phyloP scores from a whole-genome alignment of 192 early-diverging fungal genomes.

The Backusella tuberculispora region DNA sequence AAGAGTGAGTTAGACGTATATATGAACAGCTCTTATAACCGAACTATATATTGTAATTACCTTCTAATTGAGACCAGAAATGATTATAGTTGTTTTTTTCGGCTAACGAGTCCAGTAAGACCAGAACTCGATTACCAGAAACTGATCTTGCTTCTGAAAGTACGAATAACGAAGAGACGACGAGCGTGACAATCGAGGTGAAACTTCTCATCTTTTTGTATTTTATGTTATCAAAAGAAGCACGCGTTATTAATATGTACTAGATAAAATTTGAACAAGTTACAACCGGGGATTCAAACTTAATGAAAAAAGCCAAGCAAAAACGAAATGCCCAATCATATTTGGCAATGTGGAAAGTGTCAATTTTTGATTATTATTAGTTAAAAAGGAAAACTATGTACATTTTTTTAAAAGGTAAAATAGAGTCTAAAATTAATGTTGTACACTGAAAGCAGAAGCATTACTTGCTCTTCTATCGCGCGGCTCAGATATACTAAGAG shows the following conservation, averaged over 20 bases:
- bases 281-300: conserved; percentile 9
- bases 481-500: conserved; percentile 4
- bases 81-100: conserved; percentile 51
- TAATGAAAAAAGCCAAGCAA: conserved; percentile 11
- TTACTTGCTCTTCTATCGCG: conserved; percentile 17
- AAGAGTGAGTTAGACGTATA: background rate
- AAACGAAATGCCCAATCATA: conserved; percentile 8
- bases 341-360: conserved; percentile 11
- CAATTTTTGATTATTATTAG: conserved; percentile 5
- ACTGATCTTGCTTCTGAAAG: conserved; percentile 57
- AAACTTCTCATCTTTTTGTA: conserved; percentile 23
- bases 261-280: conserved; percentile 10
- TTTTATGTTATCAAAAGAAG: background rate
- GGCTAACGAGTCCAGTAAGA: conserved; percentile 63
- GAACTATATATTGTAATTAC: conserved; percentile 30
- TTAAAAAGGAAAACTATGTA: background rate
- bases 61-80: conserved; percentile 62
- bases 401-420: conserved; percentile 6
- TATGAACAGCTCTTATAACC: background rate
- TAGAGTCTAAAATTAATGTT: conserved; percentile 10
- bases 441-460: conserved; percentile 16
- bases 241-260: conserved; percentile 12
- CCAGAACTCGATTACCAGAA: conserved; percentile 67
- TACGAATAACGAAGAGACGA: conserved; percentile 6
- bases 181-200: conserved; percentile 15